Base-by-base conservation (phyloP, 148 eudicot genomes). In the Suaeda aralocaspica region DNA sequence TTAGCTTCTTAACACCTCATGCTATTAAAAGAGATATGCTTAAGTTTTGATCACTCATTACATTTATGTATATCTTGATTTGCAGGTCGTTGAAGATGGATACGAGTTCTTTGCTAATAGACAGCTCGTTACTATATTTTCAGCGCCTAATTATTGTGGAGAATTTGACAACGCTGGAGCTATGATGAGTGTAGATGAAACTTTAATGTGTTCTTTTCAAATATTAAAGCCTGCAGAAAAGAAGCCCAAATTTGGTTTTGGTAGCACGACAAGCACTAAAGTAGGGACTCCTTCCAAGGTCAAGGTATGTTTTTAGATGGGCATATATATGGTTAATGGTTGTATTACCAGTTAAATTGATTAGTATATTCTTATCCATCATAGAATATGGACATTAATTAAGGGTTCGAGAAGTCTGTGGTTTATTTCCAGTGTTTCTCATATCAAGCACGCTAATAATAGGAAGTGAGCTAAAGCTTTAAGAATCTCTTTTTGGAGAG, bases 81-180 rank as follows among this genome's bases (percentile, higher is more conserved):
- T 73, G 73, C 70, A 78, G 81, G 81, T 78, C 15, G 81, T 78
- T 28, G 81, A 78, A 60, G 81, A 78, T 56, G 81, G 81, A 6
- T 78, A 78, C 1, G 74, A 78, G 77, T 78, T 73, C 66, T 78
- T 78, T 14, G 81, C 81, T 26, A 64, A 45, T 64, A 68, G 77
- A 66, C 68, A 59, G 52, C 77, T 78, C 21, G 77, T 78, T 8
- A 78, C 81, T 5, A 73, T 78, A 41, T 78, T 78, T 78, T 78
- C 81, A 39, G 81, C 81, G 1, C 81, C 81, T 44, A 78, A 78
- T 69, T 78, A 78, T 45, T 73, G 77, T 36, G 81, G 81, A 63
- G 81, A 78, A 46, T 78, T 78, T 57, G 81, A 78, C 64, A 78
- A 78, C 48, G 77, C 77, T 24, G 81, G 81, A 63, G 81, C 77